Evolutionary conservation across 169 alveolate genomes (phyloP).

Genomic region (Plasmodium chabaudi): DNA sequence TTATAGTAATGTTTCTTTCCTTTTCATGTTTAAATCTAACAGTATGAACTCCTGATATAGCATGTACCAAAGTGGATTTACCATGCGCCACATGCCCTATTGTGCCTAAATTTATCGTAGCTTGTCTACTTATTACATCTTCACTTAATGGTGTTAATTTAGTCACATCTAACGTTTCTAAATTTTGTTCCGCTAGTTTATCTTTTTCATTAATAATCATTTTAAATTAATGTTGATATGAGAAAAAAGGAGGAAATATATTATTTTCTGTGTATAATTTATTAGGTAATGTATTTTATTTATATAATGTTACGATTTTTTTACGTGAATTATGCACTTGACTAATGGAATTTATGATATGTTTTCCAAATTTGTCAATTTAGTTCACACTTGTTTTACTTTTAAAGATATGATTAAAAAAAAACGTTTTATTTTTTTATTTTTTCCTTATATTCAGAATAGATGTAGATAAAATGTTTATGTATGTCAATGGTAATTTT

Average conservation of each 20-base stretch:
- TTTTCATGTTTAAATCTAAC: slow-evolving; percentile 96
- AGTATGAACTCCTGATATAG: slow-evolving; percentile 97
- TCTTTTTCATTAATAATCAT: slow-evolving; percentile 70
- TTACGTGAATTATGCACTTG: no score
- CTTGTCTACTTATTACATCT: slow-evolving; percentile 99
- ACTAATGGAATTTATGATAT: no score
- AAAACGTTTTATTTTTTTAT: no score
- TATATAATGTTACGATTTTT: no score
- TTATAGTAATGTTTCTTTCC: slow-evolving; percentile 98
- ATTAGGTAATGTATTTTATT: no score
- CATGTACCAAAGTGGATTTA: slow-evolving; percentile 98
- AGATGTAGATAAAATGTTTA: no score
- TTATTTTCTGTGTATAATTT: no score
- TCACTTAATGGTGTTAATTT: slow-evolving; percentile 97
- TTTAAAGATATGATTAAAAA: no score
- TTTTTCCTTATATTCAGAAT: no score
- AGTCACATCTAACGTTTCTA: slow-evolving; percentile 89
- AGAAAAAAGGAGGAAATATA: not conserved
- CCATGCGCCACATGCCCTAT: slow-evolving; percentile 99
- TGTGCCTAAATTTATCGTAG: slow-evolving; percentile 98
- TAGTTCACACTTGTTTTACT: no score
- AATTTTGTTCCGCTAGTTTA: slow-evolving; percentile 84
- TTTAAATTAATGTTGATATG: slow-evolving; percentile 9
- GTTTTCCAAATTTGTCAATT: no score
- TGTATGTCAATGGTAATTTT: no score